phyloP scores from a whole-genome alignment of 2,329 filamentous ascomycete species.

The Alternaria infectoria region DNA sequence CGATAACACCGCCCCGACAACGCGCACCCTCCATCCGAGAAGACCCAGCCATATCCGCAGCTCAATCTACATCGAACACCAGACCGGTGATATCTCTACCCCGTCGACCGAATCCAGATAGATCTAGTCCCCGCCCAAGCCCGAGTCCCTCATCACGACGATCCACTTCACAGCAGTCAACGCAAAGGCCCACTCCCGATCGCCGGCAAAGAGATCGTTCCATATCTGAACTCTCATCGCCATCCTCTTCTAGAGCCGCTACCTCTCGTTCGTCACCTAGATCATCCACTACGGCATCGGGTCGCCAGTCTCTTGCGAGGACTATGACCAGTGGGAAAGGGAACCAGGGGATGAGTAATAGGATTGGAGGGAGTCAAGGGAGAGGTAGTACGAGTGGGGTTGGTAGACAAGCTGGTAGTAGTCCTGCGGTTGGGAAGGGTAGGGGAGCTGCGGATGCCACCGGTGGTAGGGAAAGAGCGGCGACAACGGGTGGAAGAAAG shows the following conservation, averaged over 20 bases:
- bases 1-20: constrained; percentile 11
- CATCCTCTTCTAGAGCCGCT: background rate
- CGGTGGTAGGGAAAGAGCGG: background rate
- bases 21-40: background rate
- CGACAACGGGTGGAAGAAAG: background rate
- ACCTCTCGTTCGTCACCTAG: background rate
- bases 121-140: background rate
- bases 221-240: background rate
- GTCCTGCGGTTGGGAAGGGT: background rate
- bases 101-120: background rate
- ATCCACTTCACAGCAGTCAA: constrained; percentile 1
- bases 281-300: background rate
- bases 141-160: background rate
- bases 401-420: background rate
- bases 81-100: background rate
- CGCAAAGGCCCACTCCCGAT: background rate
- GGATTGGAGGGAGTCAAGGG: constrained; percentile 15
- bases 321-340: constrained; percentile 29
- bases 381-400: constrained; percentile 13
- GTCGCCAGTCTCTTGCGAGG: constrained; percentile 17
- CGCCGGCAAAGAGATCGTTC: constrained; percentile 10
- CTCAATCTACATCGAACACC: background rate
- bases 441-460: too few species aligned
- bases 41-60: constrained; percentile 9
- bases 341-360: constrained; percentile 20